Evolutionary conservation across 257 asterid genomes (phyloP), one percentile per base, ranked within the genome.

Genomic region (Jacaranda copaia): DNA sequence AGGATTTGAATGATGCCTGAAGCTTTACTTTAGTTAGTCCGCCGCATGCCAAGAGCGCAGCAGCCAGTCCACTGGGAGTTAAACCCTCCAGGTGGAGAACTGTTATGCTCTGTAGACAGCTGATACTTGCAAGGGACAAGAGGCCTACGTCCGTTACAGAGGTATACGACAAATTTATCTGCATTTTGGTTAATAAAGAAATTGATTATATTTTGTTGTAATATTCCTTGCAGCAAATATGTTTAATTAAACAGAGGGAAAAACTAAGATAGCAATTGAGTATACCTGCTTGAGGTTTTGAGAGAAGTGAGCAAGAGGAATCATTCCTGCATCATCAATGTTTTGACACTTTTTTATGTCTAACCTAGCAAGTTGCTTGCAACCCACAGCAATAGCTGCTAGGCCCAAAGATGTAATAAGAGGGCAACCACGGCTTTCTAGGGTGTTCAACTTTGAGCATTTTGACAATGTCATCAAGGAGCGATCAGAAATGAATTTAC

Each of bases 21-120:
- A 94, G 97, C 84, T 94, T 94, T 48, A 88, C 97, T 80, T 92
- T 94, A 49, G 90, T 92, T 68, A 94, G 85, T 65, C 97, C 96
- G 11, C 91, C 89, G 32, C 98, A 94, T 1, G 94, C 94, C 78
- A 94, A 68, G 60, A 94, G 85, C 10, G 91, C 93, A 35, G 97
- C 92, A 0, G 85, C 90, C 1, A 94, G 82, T 13, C 97, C 98
- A 46, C 76, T 68, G 3, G 96, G 87, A 39, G 92, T 87, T 84
- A 92, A 79, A 8, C 95, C 95, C 57, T 82, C 81, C 57, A 78
- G 74, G 60, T 92, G 96, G 74, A 94, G 88, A 7, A 87, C 76
- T 0, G 97, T 94, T 79, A 94, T 64, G 87, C 81, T 90, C 84
- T 94, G 98, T 15, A 94, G 84, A 78, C 94, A 91, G 70, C 97